Evolutionary conservation across 2,329 filamentous ascomycete genomes (phyloP).

Genomic region (Xylaria polymorpha): DNA sequence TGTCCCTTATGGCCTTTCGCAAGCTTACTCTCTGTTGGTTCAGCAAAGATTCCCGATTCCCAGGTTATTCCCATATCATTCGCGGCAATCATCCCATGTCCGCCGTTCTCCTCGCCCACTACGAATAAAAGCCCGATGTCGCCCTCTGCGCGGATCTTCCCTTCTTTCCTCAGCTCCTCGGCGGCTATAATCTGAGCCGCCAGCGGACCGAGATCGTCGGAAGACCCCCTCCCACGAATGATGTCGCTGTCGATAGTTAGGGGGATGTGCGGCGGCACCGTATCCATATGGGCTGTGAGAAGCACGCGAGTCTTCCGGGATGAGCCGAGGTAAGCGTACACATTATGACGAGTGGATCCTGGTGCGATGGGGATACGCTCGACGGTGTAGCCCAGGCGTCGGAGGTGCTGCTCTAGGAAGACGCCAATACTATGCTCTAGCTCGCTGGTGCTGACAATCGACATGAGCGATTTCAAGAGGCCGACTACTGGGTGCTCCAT

Average conservation of each 20-base stretch:
- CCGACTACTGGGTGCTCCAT: conserved; percentile 39
- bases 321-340: conserved; percentile 54
- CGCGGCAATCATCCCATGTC: conserved; percentile 65
- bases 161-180: conserved; percentile 47
- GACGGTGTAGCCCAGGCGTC: conserved; percentile 51
- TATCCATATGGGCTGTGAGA: conserved; percentile 53
- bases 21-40: conserved; percentile 65
- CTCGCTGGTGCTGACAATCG: conserved; percentile 53
- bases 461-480: conserved; percentile 51
- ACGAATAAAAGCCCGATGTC: conserved; percentile 51
- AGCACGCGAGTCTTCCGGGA: conserved; percentile 48
- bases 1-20: conserved; percentile 65
- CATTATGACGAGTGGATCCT: conserved; percentile 52
- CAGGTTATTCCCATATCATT: conserved; percentile 56
- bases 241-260: conserved; percentile 54
- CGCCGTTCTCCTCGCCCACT: conserved; percentile 64
- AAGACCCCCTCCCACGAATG: conserved; percentile 61
- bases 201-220: conserved; percentile 53
- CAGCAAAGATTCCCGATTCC: conserved; percentile 63
- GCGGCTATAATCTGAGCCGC: conserved; percentile 63
- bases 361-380: conserved; percentile 51
- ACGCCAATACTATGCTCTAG: conserved; percentile 51
- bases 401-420: conserved; percentile 50
- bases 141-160: conserved; percentile 38
- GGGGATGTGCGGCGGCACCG: conserved; percentile 63